phyloP scores from a whole-genome alignment of 2,329 filamentous ascomycete species.

The Pseudonectria foliicola region DNA sequence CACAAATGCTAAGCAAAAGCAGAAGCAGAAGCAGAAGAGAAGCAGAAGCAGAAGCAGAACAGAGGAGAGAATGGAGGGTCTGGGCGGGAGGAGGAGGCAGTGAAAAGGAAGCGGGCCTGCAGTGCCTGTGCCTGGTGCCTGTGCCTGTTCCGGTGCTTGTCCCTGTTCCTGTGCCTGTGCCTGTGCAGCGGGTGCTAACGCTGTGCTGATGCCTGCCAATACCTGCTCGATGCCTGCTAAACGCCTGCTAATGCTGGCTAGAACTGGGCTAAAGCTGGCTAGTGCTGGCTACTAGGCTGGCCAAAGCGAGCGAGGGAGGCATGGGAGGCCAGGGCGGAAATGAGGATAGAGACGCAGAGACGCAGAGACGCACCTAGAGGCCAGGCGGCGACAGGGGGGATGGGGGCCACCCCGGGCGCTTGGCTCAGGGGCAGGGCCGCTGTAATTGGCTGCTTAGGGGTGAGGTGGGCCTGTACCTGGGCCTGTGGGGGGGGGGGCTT shows the following conservation, averaged over 20 bases:
- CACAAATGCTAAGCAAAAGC: conserved; percentile 14
- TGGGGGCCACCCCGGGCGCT: conserved; percentile 7
- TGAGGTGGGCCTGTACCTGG: conserved; percentile 1
- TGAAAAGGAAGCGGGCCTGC: conserved; percentile 17
- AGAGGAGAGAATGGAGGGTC: conserved; percentile 3
- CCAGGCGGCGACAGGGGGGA: conserved; percentile 1
- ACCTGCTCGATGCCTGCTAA: too few species aligned
- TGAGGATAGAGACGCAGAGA: too few species aligned
- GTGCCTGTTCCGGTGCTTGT: conserved; percentile 2
- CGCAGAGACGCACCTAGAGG: too few species aligned
- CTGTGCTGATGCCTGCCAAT: too few species aligned
- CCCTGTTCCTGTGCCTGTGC: too few species aligned
- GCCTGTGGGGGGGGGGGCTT: too few species aligned
- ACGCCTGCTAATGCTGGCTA: too few species aligned
- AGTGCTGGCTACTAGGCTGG: too few species aligned
- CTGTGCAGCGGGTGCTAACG: too few species aligned
- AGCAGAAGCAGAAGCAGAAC: conserved; percentile 12
- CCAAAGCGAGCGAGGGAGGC: too few species aligned
- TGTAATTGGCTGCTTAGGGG: conserved; percentile 17
- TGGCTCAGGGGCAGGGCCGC: conserved; percentile 14
- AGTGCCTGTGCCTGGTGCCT: not conserved
- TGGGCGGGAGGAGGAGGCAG: conserved; percentile 6
- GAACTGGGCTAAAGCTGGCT: too few species aligned
- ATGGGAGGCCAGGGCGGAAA: conserved; percentile 2
- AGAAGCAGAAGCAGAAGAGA: conserved; percentile 10